phyloP scores from a whole-genome alignment of 1,284 basidiomycete genomes.

The Austropuccinia psidii region DNA sequence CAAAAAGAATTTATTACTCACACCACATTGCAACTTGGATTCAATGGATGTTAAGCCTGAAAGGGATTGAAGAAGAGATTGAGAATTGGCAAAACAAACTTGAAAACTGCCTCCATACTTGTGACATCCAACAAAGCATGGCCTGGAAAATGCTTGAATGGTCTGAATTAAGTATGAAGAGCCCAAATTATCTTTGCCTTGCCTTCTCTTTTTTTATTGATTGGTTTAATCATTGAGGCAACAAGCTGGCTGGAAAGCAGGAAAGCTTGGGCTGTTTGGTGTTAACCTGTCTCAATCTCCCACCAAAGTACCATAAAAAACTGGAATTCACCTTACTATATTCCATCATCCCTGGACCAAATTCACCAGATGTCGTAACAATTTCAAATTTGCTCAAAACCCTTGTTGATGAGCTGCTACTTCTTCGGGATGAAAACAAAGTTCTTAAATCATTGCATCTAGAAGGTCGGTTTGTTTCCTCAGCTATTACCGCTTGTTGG shows the following conservation, averaged over 20 bases:
- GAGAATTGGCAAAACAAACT: too few species aligned
- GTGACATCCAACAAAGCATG: too few species aligned
- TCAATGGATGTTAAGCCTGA: too few species aligned
- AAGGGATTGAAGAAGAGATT: too few species aligned
- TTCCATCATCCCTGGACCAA: neutral
- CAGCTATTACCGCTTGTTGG: neutral
- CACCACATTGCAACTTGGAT: too few species aligned
- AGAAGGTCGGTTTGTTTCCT: neutral
- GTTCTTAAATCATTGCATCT: neutral
- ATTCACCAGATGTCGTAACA: neutral
- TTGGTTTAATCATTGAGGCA: constrained; percentile 27
- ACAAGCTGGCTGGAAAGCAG: neutral
- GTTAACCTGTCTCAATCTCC: constrained; percentile 1
- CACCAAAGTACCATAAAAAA: neutral
- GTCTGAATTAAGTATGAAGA: too few species aligned
- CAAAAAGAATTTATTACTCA: too few species aligned
- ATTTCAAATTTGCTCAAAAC: neutral
- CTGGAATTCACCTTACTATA: neutral
- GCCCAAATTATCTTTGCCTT: neutral
- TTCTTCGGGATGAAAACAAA: neutral
- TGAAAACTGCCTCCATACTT: too few species aligned
- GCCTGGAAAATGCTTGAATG: too few species aligned
- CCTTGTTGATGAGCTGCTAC: neutral
- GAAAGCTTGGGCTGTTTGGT: neutral
- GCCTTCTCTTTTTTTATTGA: constrained; percentile 15